Evolutionary conservation across 2,329 filamentous ascomycete species (phyloP), one percentile per base, ranked within the genome.

Genomic region (Sporothrix schenckii): DNA sequence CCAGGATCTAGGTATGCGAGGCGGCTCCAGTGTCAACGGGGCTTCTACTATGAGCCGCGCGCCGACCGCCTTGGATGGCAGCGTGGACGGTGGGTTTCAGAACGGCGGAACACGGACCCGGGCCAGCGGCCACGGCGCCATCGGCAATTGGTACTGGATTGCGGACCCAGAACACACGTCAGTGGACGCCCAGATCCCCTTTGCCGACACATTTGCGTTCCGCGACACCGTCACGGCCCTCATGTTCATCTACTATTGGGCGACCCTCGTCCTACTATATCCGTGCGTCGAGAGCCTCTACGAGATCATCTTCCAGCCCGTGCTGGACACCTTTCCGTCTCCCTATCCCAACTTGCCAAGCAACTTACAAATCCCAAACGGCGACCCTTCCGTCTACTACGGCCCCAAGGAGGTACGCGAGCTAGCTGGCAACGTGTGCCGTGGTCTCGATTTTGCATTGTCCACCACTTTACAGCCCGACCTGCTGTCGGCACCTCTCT

Each of bases 181-280:
- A 60, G 70, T 76, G 16, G 74, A 76, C 30, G 76, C 75, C 49
- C 70, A 79, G 61, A 76, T 83, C 24, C 83, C 84, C 0, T 86
- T 87, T 72, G 75, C 79, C 14, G 81, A 82, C 54, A 76, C 78
- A 1, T 83, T 83, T 72, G 78, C 77, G 13, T 87, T 87, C 75
- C 79, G 77, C 39, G 81, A 84, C 73, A 75, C 79, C 21, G 74
- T 79, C 14, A 80, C 82, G 0, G 83, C 85, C 0, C 73, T 86
- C 44, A 80, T 80, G 60, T 82, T 87, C 72, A 76, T 86, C 14
- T 84, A 85, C 75, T 87, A 86, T 76, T 88, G 86, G 86, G 81
- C 84, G 72, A 76, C 81, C 0, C 81, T 85, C 60, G 78, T 87
- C 39, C 73, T 83, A 14, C 81, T 88, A 61, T 82, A 84, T 72